Conservation (phyloP, 495 filamentous ascomycete genomes). For the Lepraria neglecta region DNA sequence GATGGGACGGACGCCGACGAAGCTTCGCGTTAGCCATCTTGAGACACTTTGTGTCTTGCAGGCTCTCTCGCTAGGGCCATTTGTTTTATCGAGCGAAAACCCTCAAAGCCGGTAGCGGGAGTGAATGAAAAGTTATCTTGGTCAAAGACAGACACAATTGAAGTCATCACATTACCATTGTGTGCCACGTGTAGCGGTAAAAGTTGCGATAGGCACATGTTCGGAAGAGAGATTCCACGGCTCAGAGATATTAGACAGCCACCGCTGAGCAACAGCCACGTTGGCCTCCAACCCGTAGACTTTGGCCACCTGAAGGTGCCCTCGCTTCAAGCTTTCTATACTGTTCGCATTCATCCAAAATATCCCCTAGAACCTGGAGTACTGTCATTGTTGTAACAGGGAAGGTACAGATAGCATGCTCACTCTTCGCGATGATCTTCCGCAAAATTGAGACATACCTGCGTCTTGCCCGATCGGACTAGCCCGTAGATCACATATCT, state of each 20-base stretch:
- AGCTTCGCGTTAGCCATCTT: neutral
- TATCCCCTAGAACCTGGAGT: slow-evolving; percentile 7
- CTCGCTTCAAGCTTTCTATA: slow-evolving; percentile 5
- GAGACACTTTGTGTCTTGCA: neutral
- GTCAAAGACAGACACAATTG: too few species aligned
- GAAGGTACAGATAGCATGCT: too few species aligned
- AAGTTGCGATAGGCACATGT: too few species aligned
- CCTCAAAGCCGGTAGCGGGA: too few species aligned
- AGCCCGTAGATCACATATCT: slow-evolving; percentile 34
- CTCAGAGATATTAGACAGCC: neutral
- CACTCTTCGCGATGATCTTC: neutral
- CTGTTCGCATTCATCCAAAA: slow-evolving; percentile 1
- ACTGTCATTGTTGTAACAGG: too few species aligned
- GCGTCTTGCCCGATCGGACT: slow-evolving; percentile 34
- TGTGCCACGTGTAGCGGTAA: too few species aligned
- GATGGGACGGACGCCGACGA: neutral
- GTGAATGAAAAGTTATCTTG: too few species aligned
- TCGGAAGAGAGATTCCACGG: too few species aligned
- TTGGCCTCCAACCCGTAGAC: slow-evolving; percentile 3
- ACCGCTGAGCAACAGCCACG: too few species aligned
- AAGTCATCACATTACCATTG: too few species aligned
- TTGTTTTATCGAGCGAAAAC: too few species aligned
- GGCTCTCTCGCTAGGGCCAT: neutral
- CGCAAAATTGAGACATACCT: slow-evolving; percentile 32
- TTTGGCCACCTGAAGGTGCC: neutral